Percentiles rank a stretch among this genome's conserved stretches.
Conservation (phyloP, 2,329 filamentous ascomycete species). For the Dothidotthia symphoricarpi region DNA sequence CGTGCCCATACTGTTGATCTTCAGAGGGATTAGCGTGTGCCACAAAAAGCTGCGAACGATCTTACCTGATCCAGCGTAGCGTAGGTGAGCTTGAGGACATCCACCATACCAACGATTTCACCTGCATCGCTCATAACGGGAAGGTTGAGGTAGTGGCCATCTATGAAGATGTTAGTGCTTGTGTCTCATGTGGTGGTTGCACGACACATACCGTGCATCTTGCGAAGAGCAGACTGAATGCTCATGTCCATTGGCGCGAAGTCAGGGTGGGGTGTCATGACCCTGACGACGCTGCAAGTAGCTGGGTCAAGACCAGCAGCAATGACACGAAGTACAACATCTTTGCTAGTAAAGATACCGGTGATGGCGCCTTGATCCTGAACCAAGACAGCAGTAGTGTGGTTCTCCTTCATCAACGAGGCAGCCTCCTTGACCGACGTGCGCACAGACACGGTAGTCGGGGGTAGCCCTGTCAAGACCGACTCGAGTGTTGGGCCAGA, state of each 20-base stretch:
- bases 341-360: conserved; percentile 99
- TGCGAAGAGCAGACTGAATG: conserved; percentile 93
- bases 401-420: conserved; percentile 96
- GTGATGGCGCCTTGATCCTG: conserved; percentile 97
- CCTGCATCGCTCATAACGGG: conserved; percentile 97
- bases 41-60: background rate
- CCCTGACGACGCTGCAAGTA: conserved; percentile 94
- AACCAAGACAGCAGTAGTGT: conserved; percentile 92
- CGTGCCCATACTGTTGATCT: conserved; percentile 87
- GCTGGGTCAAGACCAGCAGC: conserved; percentile 90
- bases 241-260: conserved; percentile 99
- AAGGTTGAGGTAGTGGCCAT: conserved; percentile 96
- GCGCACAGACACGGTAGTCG: conserved; percentile 90
- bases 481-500: conserved; percentile 94
- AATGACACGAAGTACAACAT: conserved; percentile 96
- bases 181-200: background rate
- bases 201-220: conserved; percentile 84
- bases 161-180: conserved; percentile 49
- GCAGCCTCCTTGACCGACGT: conserved; percentile 97
- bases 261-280: conserved; percentile 98
- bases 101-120: conserved; percentile 99
- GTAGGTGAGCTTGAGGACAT: conserved; percentile 97
- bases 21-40: background rate
- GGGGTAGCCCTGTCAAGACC: conserved; percentile 86
- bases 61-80: conserved; percentile 90